Conservation (phyloP, 257 asterid species). For the Nicotiana benthamiana region DNA sequence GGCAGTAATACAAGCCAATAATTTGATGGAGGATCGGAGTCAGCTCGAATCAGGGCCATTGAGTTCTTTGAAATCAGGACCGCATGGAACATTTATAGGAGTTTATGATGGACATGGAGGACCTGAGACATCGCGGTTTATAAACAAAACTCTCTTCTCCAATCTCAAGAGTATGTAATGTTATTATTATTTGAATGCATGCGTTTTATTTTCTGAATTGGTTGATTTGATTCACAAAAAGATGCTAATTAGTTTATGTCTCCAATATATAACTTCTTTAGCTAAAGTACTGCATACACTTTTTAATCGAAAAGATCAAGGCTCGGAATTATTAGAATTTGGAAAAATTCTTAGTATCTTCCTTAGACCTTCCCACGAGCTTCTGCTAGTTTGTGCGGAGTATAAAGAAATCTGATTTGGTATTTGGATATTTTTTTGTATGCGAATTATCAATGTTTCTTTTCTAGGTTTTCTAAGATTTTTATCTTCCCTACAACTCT, state of each 20-base stretch:
- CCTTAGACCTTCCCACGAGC: too few relatives aligned
- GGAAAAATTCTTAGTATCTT: too few relatives aligned
- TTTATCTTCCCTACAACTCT: too few relatives aligned
- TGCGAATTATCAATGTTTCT: too few relatives aligned
- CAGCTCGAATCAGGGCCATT: constrained; percentile 84
- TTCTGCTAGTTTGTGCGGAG: too few relatives aligned
- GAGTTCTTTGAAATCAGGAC: constrained; percentile 58
- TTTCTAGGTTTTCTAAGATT: too few relatives aligned
- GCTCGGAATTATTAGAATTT: too few relatives aligned
- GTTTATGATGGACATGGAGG: constrained; percentile 99
- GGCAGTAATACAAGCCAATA: constrained; percentile 89
- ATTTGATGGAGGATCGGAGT: constrained; percentile 86
- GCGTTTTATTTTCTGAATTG: neutral
- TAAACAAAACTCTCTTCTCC: constrained; percentile 51
- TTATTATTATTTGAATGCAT: constrained; percentile 3
- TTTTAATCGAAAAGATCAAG: too few relatives aligned
- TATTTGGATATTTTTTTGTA: too few relatives aligned
- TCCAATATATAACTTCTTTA: neutral
- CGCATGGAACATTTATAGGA: constrained; percentile 74
- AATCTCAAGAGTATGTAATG: constrained; percentile 71
- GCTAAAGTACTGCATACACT: too few relatives aligned
- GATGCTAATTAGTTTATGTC: neutral
- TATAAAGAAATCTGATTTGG: too few relatives aligned
- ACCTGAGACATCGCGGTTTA: constrained; percentile 79
- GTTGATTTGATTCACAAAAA: neutral